Evolutionary conservation across 2,329 filamentous ascomycete genomes (phyloP), one percentile per base, ranked within the genome.

Genomic region (Arthrobotrys entomopaga): DNA sequence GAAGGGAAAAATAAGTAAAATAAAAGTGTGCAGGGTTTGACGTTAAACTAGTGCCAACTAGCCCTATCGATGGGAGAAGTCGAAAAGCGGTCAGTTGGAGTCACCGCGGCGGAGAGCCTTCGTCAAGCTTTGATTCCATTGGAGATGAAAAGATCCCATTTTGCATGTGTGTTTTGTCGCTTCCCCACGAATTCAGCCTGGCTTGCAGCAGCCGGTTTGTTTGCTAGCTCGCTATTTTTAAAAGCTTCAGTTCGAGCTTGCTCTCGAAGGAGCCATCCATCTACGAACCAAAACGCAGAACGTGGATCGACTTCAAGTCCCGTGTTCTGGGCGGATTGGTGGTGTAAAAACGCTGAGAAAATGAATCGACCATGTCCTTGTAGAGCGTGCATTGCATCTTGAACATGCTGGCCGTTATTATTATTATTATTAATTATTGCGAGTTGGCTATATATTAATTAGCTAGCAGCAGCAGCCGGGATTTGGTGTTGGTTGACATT

Each of bases 231-330:
- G 16, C 43, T 38, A 38, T 34, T 40, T 40, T 52, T 40, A 24
- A 58, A 56, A 50, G n/a, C 20, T 22, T 50, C 19, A 11, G 46
- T 19, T 20, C 42, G 10, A 46, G 16, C 42, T n/a, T 46, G 4
- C 42, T 46, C 13, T 19, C 6, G 42, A 7, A 46, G 26, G 15
- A 5, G 26, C 26, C 7, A 29, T 3, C 34, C 11, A 13, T 16
- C 53, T 50, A 29, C 60, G 50, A 65, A 65, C 60, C 60, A 65
- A 65, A 65, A 46, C 38, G 60, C 49, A 65, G 24, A 56, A 65
- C 60, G 60, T 65, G 60, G 49, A 65, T 19, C 60, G 29, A 3
- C 24, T 20, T 2, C 22, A 15, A 29, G 49, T 29, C n/a, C 16
- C 6, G 49, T 11, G 49, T 53, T 43, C 40, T 29, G 3, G 26